Conservation (phyloP, 192 early-diverging fungal species). For the Coemansia asiatica region DNA sequence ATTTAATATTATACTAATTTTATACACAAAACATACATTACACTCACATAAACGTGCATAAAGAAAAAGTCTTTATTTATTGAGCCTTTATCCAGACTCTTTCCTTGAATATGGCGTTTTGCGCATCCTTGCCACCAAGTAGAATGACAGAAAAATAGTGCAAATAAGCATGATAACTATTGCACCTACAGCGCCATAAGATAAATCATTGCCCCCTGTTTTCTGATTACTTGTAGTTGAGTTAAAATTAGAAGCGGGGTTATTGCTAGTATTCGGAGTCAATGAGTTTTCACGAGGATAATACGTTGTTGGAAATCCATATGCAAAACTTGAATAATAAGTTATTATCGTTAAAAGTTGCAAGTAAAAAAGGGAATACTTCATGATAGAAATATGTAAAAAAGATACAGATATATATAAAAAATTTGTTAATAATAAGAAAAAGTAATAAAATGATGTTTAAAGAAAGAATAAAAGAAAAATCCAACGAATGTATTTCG, state of each 20-base stretch:
- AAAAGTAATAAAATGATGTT: too few relatives aligned
- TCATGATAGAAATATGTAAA: not conserved
- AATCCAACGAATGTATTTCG: too few relatives aligned
- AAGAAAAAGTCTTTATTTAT: too few relatives aligned
- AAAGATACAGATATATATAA: not conserved
- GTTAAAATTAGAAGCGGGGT: not conserved
- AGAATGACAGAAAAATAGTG: not conserved
- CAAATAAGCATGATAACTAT: not conserved
- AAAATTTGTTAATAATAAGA: too few relatives aligned
- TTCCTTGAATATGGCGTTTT: not conserved
- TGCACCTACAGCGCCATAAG: not conserved
- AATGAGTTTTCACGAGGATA: not conserved
- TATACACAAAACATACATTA: too few relatives aligned
- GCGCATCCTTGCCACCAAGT: not conserved
- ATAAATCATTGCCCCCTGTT: not conserved
- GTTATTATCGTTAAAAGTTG: not conserved
- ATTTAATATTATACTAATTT: too few relatives aligned
- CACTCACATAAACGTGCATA: too few relatives aligned
- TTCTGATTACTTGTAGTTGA: not conserved
- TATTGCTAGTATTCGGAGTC: not conserved
- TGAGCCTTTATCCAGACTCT: not conserved
- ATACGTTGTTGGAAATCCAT: not conserved
- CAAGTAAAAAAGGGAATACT: not conserved
- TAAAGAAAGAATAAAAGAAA: too few relatives aligned
- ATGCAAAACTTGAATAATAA: not conserved